phyloP scores from a whole-genome alignment of 768 basidiomycete genomes.

The Mycena crocata region DNA sequence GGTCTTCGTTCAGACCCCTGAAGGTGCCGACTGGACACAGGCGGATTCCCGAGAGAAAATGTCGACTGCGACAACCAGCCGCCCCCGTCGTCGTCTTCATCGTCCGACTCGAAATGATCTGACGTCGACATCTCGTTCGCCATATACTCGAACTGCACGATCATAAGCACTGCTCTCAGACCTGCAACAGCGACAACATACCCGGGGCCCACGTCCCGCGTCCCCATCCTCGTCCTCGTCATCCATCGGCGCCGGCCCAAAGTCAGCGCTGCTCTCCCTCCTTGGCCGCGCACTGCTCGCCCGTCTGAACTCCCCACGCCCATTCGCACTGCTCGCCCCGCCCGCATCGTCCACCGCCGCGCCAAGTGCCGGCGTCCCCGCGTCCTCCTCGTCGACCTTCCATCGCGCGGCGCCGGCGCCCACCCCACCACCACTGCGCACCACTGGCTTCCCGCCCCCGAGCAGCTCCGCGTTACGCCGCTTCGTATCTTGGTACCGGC shows the following conservation, averaged over 20 bases:
- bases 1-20: constrained; percentile 53
- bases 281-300: constrained; percentile 54
- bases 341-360: constrained; percentile 10
- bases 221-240: constrained; percentile 60
- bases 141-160: constrained; percentile 43
- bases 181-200: constrained; percentile 41
- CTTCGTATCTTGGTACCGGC: constrained; percentile 88
- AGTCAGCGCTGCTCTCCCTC: constrained; percentile 71
- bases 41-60: constrained; percentile 67
- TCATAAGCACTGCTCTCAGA: not conserved
- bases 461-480: constrained; percentile 81
- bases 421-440: constrained; percentile 48
- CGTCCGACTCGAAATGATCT: constrained; percentile 64
- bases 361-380: constrained; percentile 24
- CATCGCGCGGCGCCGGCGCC: constrained; percentile 55
- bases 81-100: constrained; percentile 77
- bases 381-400: constrained; percentile 80
- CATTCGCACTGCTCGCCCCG: constrained; percentile 38
- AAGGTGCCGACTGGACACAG: constrained; percentile 57
- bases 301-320: constrained; percentile 71
- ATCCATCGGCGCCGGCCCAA: constrained; percentile 65
- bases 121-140: constrained; percentile 72
- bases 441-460: constrained; percentile 86
- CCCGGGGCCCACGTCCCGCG: constrained; percentile 56
- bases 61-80: constrained; percentile 86